A percentile compares a stretch with the other conserved stretches of the same genome.
phyloP scores from a whole-genome alignment of 768 basidiomycete genomes.

The Brasilioporus rufonigricans region DNA sequence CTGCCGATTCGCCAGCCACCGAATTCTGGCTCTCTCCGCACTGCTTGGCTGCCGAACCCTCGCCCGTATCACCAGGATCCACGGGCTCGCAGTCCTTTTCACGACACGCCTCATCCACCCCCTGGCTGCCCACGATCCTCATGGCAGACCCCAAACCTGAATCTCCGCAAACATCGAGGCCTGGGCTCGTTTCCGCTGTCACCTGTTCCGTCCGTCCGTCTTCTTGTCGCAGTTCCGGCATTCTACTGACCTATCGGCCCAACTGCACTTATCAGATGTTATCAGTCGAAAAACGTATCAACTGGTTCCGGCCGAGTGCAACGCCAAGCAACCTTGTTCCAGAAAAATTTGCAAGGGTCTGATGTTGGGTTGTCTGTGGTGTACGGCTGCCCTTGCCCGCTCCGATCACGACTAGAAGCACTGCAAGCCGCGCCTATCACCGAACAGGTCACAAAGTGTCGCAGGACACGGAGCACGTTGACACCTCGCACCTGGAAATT shows the following conservation, averaged over 20 bases:
- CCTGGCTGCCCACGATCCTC: slow-evolving; percentile 24
- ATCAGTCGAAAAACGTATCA: neutral
- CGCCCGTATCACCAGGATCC: slow-evolving; percentile 19
- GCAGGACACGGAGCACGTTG: slow-evolving; percentile 8
- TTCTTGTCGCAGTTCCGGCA: slow-evolving; percentile 2
- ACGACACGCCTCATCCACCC: slow-evolving; percentile 24
- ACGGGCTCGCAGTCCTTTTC: slow-evolving; percentile 18
- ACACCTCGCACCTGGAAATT: slow-evolving; percentile 5
- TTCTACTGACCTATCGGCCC: slow-evolving; percentile 5
- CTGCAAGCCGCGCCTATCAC: slow-evolving; percentile 2
- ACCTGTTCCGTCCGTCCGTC: neutral
- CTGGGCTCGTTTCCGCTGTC: neutral
- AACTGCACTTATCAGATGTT: slow-evolving; percentile 2
- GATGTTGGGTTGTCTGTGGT: neutral
- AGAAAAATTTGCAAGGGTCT: neutral
- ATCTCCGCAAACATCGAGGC: slow-evolving; percentile 22
- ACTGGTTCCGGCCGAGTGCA: neutral
- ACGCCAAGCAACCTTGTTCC: slow-evolving; percentile 1
- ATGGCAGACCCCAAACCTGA: slow-evolving; percentile 18
- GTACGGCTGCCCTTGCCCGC: slow-evolving; percentile 3
- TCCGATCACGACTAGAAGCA: slow-evolving; percentile 8
- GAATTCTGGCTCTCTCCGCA: neutral
- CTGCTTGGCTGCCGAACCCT: slow-evolving; percentile 13
- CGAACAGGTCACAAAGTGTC: slow-evolving; percentile 4
- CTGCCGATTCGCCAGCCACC: slow-evolving; percentile 6